These are phyloP conservation scores for Nemania sp. DNA, from an alignment of 2,329 filamentous ascomycete genomes.

Conservation along the genomic window DNA sequence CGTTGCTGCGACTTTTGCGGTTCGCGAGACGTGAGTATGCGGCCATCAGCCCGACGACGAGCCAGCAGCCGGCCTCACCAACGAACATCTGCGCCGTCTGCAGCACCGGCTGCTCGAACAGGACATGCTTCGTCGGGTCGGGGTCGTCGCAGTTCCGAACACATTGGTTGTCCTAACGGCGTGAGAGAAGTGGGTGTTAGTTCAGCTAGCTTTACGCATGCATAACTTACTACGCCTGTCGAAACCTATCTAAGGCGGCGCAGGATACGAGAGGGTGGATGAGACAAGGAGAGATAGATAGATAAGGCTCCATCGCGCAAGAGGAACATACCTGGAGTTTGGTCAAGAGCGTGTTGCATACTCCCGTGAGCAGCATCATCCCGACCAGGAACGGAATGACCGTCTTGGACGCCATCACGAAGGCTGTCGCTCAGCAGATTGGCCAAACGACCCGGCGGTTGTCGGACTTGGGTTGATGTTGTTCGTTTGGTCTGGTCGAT, in stretches of 20 bases:
- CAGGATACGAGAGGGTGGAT: not conserved
- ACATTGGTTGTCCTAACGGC: conserved; percentile 86
- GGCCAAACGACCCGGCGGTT: conserved; percentile 3
- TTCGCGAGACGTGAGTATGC: conserved; percentile 63
- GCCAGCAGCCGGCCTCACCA: conserved; percentile 94
- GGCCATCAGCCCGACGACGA: conserved; percentile 74
- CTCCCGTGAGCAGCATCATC: conserved; percentile 96
- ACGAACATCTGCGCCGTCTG: conserved; percentile 99
- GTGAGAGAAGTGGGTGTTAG: conserved; percentile 7
- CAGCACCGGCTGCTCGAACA: conserved; percentile 93
- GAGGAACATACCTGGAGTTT: conserved; percentile 78
- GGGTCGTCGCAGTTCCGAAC: conserved; percentile 81
- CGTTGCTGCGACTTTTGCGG: conserved; percentile 47
- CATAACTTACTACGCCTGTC: not conserved
- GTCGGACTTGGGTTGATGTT: not conserved
- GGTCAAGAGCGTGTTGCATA: conserved; percentile 94
- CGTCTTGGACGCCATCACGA: conserved; percentile 68
- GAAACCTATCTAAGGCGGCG: not conserved
- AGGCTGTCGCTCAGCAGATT: not conserved
- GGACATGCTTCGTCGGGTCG: conserved; percentile 65
- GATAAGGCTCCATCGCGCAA: not conserved
- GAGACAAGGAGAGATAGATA: not conserved
- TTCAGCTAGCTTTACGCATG: not conserved
- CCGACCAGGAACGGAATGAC: conserved; percentile 83
- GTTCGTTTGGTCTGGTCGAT: not conserved